Evolutionary conservation across 2,329 filamentous ascomycete genomes (phyloP), one percentile per base, ranked within the genome.

Genomic region (Phaeosphaeria sp.): DNA sequence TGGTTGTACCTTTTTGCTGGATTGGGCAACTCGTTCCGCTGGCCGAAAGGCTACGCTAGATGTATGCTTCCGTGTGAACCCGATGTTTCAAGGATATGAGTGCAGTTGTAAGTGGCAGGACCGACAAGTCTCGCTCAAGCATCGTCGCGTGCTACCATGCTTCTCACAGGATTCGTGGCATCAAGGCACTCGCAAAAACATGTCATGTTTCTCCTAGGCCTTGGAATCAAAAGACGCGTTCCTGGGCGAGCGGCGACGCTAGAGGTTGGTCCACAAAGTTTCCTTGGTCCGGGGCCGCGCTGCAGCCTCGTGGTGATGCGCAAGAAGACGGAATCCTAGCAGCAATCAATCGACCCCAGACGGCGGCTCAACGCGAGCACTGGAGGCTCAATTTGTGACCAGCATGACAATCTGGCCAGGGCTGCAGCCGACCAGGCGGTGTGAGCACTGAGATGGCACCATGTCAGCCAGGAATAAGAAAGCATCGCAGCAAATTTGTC

Each of bases 301-400:
- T 58, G 56, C 59, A 63, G 67, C 64, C 65, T 67, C 65, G 66
- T 46, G 52, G 55, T 46, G 39, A 53, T 50, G 52, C 58, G 56
- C 50, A 61, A 52, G 56, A 58, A 53, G 59, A 21, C 23, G 42
- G 51, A 25, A 48, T 46, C 52, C 47, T 58, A 44, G 54, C 54
- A 58, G 49, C 41, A 54, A 55, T 57, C 55, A 56, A 52, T 50
- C 36, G 48, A 60, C 55, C 58, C 67, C 58, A 44, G 65, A 54
- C 58, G 58, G 50, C 36, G 53, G 55, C 53, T 55, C 44, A 41
- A 58, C 52, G 44, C 49, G 58, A 54, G 58, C 60, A 61, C 54
- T 22, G 49, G 56, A 52, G 59, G 56, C 58, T 59, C 56, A 48
- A 39, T 39, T 22, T 36, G 47, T 50, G 53, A 54, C 52, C 56